Evolutionary conservation across 768 basidiomycete species (phyloP), one percentile per base, ranked within the genome.

Genomic region (Serendipita sp.): DNA sequence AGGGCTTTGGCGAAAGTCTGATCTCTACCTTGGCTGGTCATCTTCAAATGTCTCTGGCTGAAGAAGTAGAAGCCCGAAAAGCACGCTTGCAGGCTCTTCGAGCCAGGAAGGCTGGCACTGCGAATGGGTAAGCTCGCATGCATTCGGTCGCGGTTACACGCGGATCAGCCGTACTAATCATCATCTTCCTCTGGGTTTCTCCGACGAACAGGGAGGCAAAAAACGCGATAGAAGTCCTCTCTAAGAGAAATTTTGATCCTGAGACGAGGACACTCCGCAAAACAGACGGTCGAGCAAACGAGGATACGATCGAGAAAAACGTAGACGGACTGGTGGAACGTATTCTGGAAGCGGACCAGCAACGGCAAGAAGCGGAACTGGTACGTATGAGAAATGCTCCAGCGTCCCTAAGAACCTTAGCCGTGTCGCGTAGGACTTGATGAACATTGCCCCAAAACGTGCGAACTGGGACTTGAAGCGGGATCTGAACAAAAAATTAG

Each of bases 401-500:
- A 32, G 45, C 32, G 16, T 34, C 45, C 34, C 64, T 47, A 47
- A 53, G 53, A 32, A 54, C 16, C 65, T 45, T 10, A 18, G 24
- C 45, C 35, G n/a, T 37, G 3, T 51, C 18, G 28, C 64, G 30
- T 44, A 95, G 93, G 91, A 95, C 72, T 79, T 96, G 51, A 90
- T 96, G 73, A 98, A 96, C 72, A 98, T 99, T 69, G 94, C 93
- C 28, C 96, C 96, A 2, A 97, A 94, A 80, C 82, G 93, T 54
- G 86, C 91, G 8, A 98, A 95, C 74, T 95, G 92, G 93, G 92
- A 95, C 73, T 78, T 96, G 70, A 94, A 93, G 74, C 83, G 92
- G 65, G 92, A 97, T 70, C 84, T 94, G 76, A 90, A 94, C 65
- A 91, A 88, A 77, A 92, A 90, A 73, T 74, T 92, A 54, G 81